Base-by-base conservation (phyloP, 495 filamentous ascomycete species). In the Penicillium diatomitis region DNA sequence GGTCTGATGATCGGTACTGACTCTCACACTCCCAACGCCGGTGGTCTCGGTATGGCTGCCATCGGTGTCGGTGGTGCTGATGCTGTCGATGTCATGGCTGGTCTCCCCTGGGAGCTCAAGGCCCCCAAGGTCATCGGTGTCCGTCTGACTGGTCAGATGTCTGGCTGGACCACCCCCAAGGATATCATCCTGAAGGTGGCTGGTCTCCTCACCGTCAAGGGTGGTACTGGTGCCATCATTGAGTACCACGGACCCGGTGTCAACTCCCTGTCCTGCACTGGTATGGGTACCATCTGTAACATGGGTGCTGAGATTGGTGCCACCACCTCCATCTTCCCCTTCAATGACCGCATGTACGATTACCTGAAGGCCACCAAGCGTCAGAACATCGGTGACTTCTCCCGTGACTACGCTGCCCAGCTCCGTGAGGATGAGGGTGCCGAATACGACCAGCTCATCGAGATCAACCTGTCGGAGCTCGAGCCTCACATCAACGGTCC, bases 21-120 rank as follows among this genome's bases (percentile, higher is more conserved):
- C 70, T 96, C 91, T 39, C 92, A 98, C 75, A 98, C 92, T 41
- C 94, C 94, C 53, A 98, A 98, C 69, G 92, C 85, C 63, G 92
- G 94, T 78, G 92, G 92, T 80, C 84, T 97, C 55, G 91, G 87
- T 58, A 95, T 91, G 85, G 82, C 79, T 58, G 91, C 92, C 53
- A 95, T 98, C 62, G 92, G 92, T 82, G 92, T 97, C 52, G 92
- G 92, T 77, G 92, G 92, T 79, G 92, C 92, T 65, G 92, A 98
- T 74, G 92, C 92, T 47, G 92, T 98, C 55, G 92, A 98, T 69
- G 92, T 96, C 58, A 96, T 98, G 90, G 94, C 89, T 57, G 87
- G 89, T 72, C 82, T 96, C 49, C 91, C 92, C 33, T 97, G 92
- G 92, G 92, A 98, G 69, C 72, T 98, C 63, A 97, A 97, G 79